Conservation (phyloP, 805 yeast genomes). For the Candida methanosorbosa region DNA sequence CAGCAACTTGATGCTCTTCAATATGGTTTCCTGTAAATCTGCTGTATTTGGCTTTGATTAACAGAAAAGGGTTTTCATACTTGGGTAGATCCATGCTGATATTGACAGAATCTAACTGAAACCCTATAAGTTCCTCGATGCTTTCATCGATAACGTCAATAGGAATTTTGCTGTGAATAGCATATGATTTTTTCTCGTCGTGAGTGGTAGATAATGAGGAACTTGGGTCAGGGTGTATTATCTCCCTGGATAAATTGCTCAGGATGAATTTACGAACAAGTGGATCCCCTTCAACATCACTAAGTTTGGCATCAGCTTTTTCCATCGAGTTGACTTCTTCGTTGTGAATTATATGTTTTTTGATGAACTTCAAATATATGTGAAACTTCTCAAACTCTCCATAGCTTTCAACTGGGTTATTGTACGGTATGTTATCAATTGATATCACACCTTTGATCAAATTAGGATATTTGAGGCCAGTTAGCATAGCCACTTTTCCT, state of each 20-base stretch:
- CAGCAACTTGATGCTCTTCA: constrained; percentile 6
- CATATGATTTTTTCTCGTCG: too few species aligned
- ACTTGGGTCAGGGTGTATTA: too few species aligned
- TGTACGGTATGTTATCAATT: constrained; percentile 74
- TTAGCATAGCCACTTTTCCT: constrained; percentile 86
- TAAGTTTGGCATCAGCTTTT: constrained; percentile 54
- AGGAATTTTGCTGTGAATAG: constrained; percentile 49
- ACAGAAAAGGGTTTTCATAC: constrained; percentile 64
- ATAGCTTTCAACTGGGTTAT: constrained; percentile 32
- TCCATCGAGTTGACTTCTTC: constrained; percentile 26
- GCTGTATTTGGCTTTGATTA: constrained; percentile 70
- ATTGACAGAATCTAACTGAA: constrained; percentile 23
- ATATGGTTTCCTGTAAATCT: constrained; percentile 19
- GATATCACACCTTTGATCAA: constrained; percentile 50
- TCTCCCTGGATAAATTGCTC: constrained; percentile 62
- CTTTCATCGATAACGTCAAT: constrained; percentile 53
- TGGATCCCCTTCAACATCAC: constrained; percentile 49
- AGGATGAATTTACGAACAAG: constrained; percentile 65
- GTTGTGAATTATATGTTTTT: constrained; percentile 1
- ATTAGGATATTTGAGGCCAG: constrained; percentile 59
- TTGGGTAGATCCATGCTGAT: constrained; percentile 24
- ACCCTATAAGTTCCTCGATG: constrained; percentile 56
- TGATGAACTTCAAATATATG: constrained; percentile 12
- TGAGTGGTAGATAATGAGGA: too few species aligned
- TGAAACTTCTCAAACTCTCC: constrained; percentile 22